These are phyloP conservation scores for Apophysomyces variabilis DNA, from an alignment of 371 early-diverging fungal genomes.

Conservation along the genomic window DNA sequence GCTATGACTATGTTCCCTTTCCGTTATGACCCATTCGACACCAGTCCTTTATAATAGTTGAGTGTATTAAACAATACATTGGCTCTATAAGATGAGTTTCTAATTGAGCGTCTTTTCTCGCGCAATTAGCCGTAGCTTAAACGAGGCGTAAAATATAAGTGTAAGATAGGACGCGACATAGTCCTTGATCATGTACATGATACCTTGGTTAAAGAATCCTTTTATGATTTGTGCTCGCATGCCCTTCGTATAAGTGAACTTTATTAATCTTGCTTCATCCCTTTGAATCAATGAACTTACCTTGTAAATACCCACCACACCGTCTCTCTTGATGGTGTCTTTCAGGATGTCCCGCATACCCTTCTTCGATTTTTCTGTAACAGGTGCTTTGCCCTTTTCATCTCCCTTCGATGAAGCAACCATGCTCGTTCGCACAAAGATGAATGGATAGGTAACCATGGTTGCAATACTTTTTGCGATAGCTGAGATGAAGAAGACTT, in stretches of 20 bases:
- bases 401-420: constrained; percentile 18
- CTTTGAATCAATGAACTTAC: constrained; percentile 22
- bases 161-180: constrained; percentile 59
- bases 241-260: constrained; percentile 26
- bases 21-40: background rate
- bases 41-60: background rate
- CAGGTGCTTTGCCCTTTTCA: constrained; percentile 12
- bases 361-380: constrained; percentile 21
- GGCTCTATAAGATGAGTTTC: background rate
- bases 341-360: constrained; percentile 51
- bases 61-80: background rate
- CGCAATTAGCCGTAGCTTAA: constrained; percentile 17
- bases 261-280: background rate
- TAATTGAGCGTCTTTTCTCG: background rate
- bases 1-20: too few relatives aligned
- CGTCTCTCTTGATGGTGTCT: constrained; percentile 50
- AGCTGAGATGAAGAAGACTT: constrained; percentile 64
- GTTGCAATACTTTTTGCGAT: constrained; percentile 61
- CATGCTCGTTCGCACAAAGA: constrained; percentile 59
- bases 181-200: constrained; percentile 72
- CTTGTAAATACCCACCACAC: constrained; percentile 55
- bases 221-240: constrained; percentile 64
- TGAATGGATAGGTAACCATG: constrained; percentile 64
- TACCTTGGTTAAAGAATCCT: constrained; percentile 67
- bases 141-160: constrained; percentile 51